Percentiles rank a stretch among this genome's conserved stretches.
These are phyloP conservation scores for Colletotrichum spaethianum DNA, from an alignment of 2,329 filamentous ascomycete species.

Conservation along the genomic window DNA sequence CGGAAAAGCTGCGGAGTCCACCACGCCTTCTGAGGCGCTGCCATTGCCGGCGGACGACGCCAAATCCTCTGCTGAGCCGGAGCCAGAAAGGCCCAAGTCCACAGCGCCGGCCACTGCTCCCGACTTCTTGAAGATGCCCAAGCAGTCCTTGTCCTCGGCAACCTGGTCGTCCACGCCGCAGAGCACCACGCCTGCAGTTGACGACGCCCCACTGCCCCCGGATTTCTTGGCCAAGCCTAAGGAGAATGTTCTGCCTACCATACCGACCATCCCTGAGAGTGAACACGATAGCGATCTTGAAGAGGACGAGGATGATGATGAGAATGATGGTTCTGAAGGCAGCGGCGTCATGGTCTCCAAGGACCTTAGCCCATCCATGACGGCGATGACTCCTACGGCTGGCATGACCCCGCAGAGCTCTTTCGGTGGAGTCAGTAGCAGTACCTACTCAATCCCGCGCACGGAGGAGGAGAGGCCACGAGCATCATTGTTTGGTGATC, in stretches of 20 bases:
- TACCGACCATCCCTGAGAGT: conserved; percentile 39
- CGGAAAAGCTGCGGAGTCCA: conserved; percentile 43
- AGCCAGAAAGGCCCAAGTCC: conserved; percentile 39
- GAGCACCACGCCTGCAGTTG: conserved; percentile 42
- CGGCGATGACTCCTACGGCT: conserved; percentile 61
- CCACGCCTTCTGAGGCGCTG: conserved; percentile 25
- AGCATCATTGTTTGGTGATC: conserved; percentile 68
- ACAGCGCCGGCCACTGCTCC: conserved; percentile 43
- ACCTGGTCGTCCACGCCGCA: conserved; percentile 36
- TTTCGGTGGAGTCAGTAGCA: conserved; percentile 65
- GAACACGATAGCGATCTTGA: conserved; percentile 48
- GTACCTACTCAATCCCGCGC: conserved; percentile 62
- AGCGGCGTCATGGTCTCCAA: conserved; percentile 77
- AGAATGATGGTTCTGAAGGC: conserved; percentile 67
- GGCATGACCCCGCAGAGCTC: conserved; percentile 72
- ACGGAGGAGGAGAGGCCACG: conserved; percentile 60
- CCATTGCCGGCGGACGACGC: conserved; percentile 20
- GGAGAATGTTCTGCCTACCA: conserved; percentile 46
- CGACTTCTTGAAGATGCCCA: conserved; percentile 39
- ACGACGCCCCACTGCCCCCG: conserved; percentile 59
- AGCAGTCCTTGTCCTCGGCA: conserved; percentile 37
- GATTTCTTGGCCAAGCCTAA: conserved; percentile 48
- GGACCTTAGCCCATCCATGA: conserved; percentile 69
- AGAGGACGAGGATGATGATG: conserved; percentile 62
- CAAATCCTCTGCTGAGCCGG: conserved; percentile 7